These are phyloP conservation scores for Neopestalotiopsis sp. DNA, from an alignment of 2,329 filamentous ascomycete species.

Conservation along the genomic window DNA sequence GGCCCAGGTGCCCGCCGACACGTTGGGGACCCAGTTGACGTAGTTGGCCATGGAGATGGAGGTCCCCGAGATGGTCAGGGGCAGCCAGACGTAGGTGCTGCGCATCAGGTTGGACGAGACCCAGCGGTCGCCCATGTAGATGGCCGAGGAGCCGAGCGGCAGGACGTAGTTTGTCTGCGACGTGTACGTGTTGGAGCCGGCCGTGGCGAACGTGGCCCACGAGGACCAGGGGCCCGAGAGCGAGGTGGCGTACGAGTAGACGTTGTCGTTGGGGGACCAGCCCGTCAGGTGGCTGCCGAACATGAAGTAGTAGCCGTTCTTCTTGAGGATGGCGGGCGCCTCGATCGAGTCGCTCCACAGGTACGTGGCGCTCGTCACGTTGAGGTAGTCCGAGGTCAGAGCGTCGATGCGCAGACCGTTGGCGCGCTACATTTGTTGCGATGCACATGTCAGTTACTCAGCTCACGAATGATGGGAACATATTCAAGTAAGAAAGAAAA, in stretches of 20 bases:
- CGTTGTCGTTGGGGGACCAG: constrained; percentile 69
- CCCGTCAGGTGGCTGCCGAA: constrained; percentile 64
- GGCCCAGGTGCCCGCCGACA: constrained; percentile 47
- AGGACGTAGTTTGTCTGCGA: constrained; percentile 68
- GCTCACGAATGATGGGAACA: background rate
- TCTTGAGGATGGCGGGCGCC: constrained; percentile 67
- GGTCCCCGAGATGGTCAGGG: constrained; percentile 57
- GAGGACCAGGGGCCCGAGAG: constrained; percentile 64
- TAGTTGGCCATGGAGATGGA: constrained; percentile 55
- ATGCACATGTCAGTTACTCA: no score
- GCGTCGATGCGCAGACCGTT: constrained; percentile 63
- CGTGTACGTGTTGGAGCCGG: constrained; percentile 60
- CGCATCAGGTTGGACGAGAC: constrained; percentile 61
- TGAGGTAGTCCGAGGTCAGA: constrained; percentile 62
- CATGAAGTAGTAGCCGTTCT: constrained; percentile 65
- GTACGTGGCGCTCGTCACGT: constrained; percentile 52
- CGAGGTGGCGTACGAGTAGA: constrained; percentile 62
- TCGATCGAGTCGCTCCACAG: constrained; percentile 62
- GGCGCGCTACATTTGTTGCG: constrained; percentile 44
- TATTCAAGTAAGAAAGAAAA: background rate
- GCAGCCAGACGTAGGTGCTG: constrained; percentile 70
- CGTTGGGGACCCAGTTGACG: constrained; percentile 60
- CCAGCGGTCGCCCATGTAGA: constrained; percentile 75
- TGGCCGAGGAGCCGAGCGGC: constrained; percentile 42
- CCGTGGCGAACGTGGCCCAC: constrained; percentile 63